Conservation (phyloP, 495 filamentous ascomycete species). For the Penicillium odoratum region DNA sequence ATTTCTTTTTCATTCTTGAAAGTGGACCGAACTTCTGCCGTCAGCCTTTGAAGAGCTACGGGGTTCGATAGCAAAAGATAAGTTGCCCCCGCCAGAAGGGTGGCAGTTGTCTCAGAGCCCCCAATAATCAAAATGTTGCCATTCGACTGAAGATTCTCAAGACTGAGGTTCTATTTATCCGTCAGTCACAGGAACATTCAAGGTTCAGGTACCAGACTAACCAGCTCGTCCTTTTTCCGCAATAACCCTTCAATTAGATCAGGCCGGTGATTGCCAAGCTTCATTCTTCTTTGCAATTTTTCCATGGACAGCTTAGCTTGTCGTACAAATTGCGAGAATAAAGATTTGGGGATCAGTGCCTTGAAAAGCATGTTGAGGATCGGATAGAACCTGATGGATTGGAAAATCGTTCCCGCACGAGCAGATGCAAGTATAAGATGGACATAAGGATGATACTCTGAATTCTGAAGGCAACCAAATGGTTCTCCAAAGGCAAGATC, state of each 20-base stretch:
- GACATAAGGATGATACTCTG: constrained; percentile 48
- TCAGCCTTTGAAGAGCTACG: constrained; percentile 32
- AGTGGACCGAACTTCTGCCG: constrained; percentile 42
- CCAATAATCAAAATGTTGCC: constrained; percentile 28
- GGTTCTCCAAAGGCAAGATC: constrained; percentile 52
- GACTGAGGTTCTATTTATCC: neutral
- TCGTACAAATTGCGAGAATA: constrained; percentile 7
- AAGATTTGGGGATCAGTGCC: constrained; percentile 9
- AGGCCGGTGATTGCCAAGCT: constrained; percentile 15
- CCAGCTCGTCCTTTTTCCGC: constrained; percentile 14
- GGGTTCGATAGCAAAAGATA: constrained; percentile 50
- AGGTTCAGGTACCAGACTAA: neutral
- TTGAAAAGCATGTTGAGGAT: constrained; percentile 10
- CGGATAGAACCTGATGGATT: constrained; percentile 32
- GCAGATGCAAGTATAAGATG: constrained; percentile 36
- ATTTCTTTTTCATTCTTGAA: constrained; percentile 46
- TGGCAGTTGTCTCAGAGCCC: constrained; percentile 62
- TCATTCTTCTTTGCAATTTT: constrained; percentile 21
- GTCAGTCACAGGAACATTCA: neutral
- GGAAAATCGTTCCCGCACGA: constrained; percentile 21
- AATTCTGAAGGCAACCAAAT: constrained; percentile 45
- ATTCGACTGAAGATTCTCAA: constrained; percentile 4
- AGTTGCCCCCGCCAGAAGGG: constrained; percentile 46
- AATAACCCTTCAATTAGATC: constrained; percentile 33
- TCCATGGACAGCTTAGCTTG: constrained; percentile 21